Percentiles rank a stretch among this genome's conserved stretches.
Evolutionary conservation across 768 basidiomycete genomes (phyloP).

Genomic region (Boletus subcaerulescens): DNA sequence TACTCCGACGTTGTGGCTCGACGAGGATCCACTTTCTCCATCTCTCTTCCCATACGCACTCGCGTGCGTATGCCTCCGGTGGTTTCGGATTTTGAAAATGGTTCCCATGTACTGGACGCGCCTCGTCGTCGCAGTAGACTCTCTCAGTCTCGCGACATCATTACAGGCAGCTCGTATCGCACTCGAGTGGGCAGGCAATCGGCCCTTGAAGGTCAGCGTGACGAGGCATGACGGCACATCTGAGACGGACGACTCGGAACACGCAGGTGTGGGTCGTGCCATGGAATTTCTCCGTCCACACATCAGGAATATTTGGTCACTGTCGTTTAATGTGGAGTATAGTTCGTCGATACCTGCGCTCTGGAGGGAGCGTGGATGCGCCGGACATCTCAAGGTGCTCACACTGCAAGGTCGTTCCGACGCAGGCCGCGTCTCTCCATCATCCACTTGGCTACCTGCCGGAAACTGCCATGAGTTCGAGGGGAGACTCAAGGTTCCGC

Average conservation of each 20-base stretch:
- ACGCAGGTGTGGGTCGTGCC: not conserved
- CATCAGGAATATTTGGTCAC: conserved; percentile 2
- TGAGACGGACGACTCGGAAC: conserved; percentile 1
- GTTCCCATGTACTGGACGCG: conserved; percentile 9
- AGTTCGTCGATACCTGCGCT: conserved; percentile 1
- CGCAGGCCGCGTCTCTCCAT: too few relatives aligned
- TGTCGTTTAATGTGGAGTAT: conserved; percentile 6
- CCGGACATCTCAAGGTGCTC: conserved; percentile 1
- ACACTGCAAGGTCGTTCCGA: not conserved
- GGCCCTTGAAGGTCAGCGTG: conserved; percentile 4
- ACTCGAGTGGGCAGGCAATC: conserved; percentile 3
- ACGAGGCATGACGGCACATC: conserved; percentile 1
- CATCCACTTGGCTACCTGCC: not conserved
- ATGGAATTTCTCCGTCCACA: conserved; percentile 5
- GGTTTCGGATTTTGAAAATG: conserved; percentile 3
- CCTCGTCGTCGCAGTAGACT: conserved; percentile 4
- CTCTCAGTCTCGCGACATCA: not conserved
- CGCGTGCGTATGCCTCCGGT: conserved; percentile 6
- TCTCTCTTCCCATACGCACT: conserved; percentile 11
- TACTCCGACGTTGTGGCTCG: not conserved
- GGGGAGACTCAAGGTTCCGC: conserved; percentile 3
- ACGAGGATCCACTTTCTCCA: conserved; percentile 4
- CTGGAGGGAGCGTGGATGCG: conserved; percentile 6
- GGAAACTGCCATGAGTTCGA: not conserved
- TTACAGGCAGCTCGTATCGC: not conserved